Evolutionary conservation across 2,329 filamentous ascomycete species (phyloP), one percentile per base, ranked within the genome.

Genomic region (Ophiostoma perfectum): DNA sequence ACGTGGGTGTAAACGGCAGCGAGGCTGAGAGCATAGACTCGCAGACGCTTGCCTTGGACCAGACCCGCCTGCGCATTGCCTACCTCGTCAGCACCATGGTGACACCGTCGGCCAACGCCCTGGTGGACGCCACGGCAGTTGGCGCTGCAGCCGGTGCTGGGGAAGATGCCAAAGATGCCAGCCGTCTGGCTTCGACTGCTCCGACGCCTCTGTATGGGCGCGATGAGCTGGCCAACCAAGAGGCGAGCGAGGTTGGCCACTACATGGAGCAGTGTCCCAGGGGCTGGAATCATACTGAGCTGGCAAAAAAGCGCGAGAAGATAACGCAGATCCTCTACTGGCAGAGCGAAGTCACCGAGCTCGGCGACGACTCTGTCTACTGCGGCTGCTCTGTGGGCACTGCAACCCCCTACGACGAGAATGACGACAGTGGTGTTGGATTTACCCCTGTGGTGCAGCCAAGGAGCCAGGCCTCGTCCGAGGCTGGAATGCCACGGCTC

Each of bases 271-370:
- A 45, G 66, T 66, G 66, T 49, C 65, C 69, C 38, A 62, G 64
- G 6, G 68, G 65, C 38, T 74, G 72, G 72, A 64, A 69, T 1
- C 69, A 63, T n/a, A 11, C 68, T 4, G 49, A 69, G 9, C 8
- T 39, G 7, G 12, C 41, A 7, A 72, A 72, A 64, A 72, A 71
- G 64, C 70, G 69, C 45, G 68, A 67, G 42, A 76, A 74, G 69
- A 69, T 73, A 55, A 68, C 71, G 65, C 79, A 80, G 74, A 83
- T 85, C 71, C 75, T 81, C 69, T 77, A 81, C 70, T 86, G 83
- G 83, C 80, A 81, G 68, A 76, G 76, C 66, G 83, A 85, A 75
- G 81, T 85, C 64, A 77, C 77, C 47, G 74, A 75, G 36, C 75
- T 64, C 18, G 63, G 78, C 64, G 74, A 74, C 2, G 52, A 66